Percentiles rank a stretch among this genome's conserved stretches.
phyloP scores from a whole-genome alignment of 2,329 filamentous ascomycete species.

The Pseudocercospora cruenta region DNA sequence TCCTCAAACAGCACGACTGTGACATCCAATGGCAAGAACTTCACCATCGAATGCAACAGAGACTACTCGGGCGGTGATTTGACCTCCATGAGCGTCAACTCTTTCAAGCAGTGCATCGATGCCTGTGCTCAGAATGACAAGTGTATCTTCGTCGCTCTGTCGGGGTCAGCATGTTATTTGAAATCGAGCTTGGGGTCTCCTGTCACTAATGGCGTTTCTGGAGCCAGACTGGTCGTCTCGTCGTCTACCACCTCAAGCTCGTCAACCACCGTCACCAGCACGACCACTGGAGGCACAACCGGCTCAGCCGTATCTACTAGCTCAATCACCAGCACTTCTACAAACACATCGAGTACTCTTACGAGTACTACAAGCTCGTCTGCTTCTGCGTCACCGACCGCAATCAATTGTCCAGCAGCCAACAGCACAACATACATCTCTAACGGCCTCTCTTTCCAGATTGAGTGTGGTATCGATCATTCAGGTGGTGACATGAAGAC shows the following conservation, averaged over 20 bases:
- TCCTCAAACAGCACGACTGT: conserved; percentile 29
- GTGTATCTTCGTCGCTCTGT: conserved; percentile 40
- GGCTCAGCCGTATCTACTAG: neutral
- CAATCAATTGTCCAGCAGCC: conserved; percentile 26
- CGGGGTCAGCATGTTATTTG: conserved; percentile 39
- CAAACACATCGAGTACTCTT: neutral
- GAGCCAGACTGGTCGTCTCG: conserved; percentile 34
- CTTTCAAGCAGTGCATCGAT: conserved; percentile 37
- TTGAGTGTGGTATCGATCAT: conserved; percentile 39
- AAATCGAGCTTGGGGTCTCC: conserved; percentile 34
- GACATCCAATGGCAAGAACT: conserved; percentile 33
- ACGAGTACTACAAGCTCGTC: conserved; percentile 16
- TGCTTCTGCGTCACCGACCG: conserved; percentile 14
- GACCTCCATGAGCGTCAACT: conserved; percentile 28
- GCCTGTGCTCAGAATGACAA: conserved; percentile 36
- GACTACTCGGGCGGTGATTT: conserved; percentile 36
- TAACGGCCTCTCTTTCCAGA: conserved; percentile 25
- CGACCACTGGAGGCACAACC: conserved; percentile 7
- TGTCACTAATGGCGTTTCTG: conserved; percentile 29
- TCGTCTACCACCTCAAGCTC: neutral
- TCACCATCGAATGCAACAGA: conserved; percentile 33
- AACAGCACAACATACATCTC: conserved; percentile 27
- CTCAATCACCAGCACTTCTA: conserved; percentile 2
- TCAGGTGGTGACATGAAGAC: conserved; percentile 35
- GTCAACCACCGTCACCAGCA: conserved; percentile 6